Evolutionary conservation across 208 protist species (phyloP).

Genomic region (Wallacemonas sp.): DNA sequence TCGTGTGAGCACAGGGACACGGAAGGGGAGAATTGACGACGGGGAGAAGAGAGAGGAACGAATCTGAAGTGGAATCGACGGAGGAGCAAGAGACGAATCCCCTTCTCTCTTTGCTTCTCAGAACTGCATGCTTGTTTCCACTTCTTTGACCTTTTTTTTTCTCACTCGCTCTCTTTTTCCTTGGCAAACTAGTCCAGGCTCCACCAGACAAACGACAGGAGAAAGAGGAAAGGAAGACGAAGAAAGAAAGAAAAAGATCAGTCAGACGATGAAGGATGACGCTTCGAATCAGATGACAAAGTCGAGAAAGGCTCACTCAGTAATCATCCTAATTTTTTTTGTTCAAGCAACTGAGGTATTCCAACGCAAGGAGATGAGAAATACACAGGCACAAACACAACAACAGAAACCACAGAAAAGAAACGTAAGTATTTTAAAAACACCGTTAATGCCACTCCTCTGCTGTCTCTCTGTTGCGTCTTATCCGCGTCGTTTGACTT

Average conservation of each 20-base stretch:
- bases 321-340: conserved; percentile 2
- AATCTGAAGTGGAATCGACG: background rate
- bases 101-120: background rate
- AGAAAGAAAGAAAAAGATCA: conserved; percentile 6
- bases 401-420: conserved; percentile 1
- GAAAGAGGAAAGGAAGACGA: conserved; percentile 14
- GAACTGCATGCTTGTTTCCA: background rate
- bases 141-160: background rate
- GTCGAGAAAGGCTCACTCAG: background rate
- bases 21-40: background rate
- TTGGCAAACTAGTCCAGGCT: background rate
- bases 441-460: conserved; percentile 10
- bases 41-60: background rate
- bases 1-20: background rate
- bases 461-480: background rate
- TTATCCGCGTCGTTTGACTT: background rate
- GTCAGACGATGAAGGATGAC: background rate
- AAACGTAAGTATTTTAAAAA: conserved; percentile 6
- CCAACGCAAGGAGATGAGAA: background rate
- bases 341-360: background rate
- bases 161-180: conserved; percentile 12
- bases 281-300: background rate
- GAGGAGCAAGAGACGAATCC: background rate
- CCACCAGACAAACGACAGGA: background rate
- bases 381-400: background rate